A percentile compares a stretch with the other conserved stretches of the same genome.
These are phyloP conservation scores for Paecilomyces formosus DNA, from an alignment of 2,329 filamentous ascomycete species.

Conservation along the genomic window DNA sequence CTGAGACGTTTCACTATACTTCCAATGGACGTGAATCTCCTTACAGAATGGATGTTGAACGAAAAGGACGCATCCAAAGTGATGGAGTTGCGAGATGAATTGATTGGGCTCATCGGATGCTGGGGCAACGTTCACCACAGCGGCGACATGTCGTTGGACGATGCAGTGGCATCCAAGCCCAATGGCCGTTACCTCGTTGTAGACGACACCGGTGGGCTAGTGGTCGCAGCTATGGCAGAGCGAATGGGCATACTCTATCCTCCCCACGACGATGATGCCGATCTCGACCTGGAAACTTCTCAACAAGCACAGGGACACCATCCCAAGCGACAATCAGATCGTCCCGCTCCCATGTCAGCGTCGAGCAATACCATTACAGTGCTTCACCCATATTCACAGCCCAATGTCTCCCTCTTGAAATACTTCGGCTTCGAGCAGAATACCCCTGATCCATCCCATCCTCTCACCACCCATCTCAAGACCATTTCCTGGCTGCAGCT, in stretches of 20 bases:
- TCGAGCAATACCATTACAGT: slow-evolving; percentile 52
- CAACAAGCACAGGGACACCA: slow-evolving; percentile 3
- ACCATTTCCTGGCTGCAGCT: slow-evolving; percentile 89
- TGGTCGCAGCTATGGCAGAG: slow-evolving; percentile 79
- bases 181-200: slow-evolving; percentile 70
- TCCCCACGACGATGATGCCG: slow-evolving; percentile 7
- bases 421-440: slow-evolving; percentile 80
- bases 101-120: slow-evolving; percentile 70
- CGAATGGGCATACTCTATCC: slow-evolving; percentile 74
- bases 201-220: slow-evolving; percentile 76
- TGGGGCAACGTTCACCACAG: slow-evolving; percentile 84
- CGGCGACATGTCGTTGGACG: slow-evolving; percentile 28
- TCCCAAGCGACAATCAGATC: slow-evolving; percentile 17
- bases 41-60: slow-evolving; percentile 69
- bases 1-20: slow-evolving; percentile 78
- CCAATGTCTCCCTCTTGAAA: slow-evolving; percentile 80
- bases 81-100: slow-evolving; percentile 79
- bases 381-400: slow-evolving; percentile 62
- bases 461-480: slow-evolving; percentile 73
- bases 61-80: slow-evolving; percentile 76
- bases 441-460: slow-evolving; percentile 60
- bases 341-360: slow-evolving; percentile 27
- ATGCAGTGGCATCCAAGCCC: slow-evolving; percentile 19
- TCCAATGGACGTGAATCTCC: slow-evolving; percentile 69
- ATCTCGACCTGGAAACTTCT: slow-evolving; percentile 7